phyloP scores from a whole-genome alignment of 768 basidiomycete species.

The Sutorius australiensis region DNA sequence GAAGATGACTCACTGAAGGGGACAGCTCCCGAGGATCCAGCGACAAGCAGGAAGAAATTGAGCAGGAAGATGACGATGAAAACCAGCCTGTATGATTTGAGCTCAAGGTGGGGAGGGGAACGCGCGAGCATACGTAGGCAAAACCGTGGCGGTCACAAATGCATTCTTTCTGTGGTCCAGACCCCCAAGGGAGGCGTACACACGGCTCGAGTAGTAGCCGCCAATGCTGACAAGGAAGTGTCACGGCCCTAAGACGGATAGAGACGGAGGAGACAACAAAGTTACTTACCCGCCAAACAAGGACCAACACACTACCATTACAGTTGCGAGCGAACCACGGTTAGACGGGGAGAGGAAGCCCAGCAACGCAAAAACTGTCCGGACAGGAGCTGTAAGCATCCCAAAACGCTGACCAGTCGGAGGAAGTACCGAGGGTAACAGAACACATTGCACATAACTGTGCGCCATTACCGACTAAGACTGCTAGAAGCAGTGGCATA shows the following conservation, averaged over 20 bases:
- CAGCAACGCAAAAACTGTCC: conserved; percentile 79
- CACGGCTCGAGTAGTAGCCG: conserved; percentile 83
- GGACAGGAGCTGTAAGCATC: conserved; percentile 2
- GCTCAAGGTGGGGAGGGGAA: not conserved
- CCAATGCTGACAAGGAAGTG: conserved; percentile 52
- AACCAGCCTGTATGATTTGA: conserved; percentile 52
- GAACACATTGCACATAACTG: conserved; percentile 71
- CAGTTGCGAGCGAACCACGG: conserved; percentile 85
- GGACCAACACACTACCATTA: conserved; percentile 72
- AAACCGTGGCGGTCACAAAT: conserved; percentile 81
- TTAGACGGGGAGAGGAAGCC: conserved; percentile 96
- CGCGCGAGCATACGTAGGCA: conserved; percentile 67
- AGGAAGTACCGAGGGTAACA: conserved; percentile 70
- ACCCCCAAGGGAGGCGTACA: conserved; percentile 74
- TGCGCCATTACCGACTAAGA: conserved; percentile 78
- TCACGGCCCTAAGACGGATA: not conserved
- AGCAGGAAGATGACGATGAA: conserved; percentile 87
- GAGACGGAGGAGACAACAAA: not conserved
- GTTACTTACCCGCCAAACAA: conserved; percentile 74
- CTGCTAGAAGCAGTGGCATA: conserved; percentile 72
- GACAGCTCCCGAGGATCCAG: conserved; percentile 90
- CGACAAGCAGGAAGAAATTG: conserved; percentile 81
- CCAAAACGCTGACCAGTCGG: not conserved
- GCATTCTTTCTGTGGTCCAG: conserved; percentile 74
- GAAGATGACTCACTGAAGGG: conserved; percentile 69